Percentiles rank a stretch among this genome's conserved stretches.
phyloP scores from a whole-genome alignment of 768 basidiomycete genomes.

The Leucogyrophana mollusca region DNA sequence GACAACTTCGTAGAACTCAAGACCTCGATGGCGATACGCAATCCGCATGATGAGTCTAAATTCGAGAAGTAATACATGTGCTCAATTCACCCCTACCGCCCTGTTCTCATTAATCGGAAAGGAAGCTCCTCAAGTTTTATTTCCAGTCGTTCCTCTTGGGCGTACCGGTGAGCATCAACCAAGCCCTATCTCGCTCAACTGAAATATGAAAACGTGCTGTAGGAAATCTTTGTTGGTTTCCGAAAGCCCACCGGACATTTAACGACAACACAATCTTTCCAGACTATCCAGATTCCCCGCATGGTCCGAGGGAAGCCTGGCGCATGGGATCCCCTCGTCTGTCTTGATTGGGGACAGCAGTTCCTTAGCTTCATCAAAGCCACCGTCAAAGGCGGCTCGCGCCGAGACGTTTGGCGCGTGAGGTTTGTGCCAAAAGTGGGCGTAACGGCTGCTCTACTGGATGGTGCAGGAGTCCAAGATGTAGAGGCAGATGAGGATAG shows the following conservation, averaged over 20 bases:
- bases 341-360: constrained; percentile 69
- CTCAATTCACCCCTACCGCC: background rate
- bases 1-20: constrained; percentile 84
- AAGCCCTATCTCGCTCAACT: background rate
- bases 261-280: constrained; percentile 65
- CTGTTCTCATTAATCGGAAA: constrained; percentile 27
- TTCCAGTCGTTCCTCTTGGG: constrained; percentile 90
- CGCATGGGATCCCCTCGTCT: constrained; percentile 76
- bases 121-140: constrained; percentile 91
- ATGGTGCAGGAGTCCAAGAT: constrained; percentile 48
- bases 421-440: constrained; percentile 61
- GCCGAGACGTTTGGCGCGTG: constrained; percentile 64
- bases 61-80: constrained; percentile 69
- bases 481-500: constrained; percentile 68
- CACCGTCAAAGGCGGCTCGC: constrained; percentile 23
- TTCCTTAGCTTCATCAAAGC: constrained; percentile 58
- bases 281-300: constrained; percentile 78
- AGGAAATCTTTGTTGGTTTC: constrained; percentile 89
- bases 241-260: constrained; percentile 74
- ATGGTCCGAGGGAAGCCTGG: constrained; percentile 70
- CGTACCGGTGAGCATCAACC: constrained; percentile 62
- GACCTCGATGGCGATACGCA: constrained; percentile 73
- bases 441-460: constrained; percentile 48
- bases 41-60: constrained; percentile 57
- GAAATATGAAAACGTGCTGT: constrained; percentile 6